Base-by-base conservation (phyloP, 495 filamentous ascomycete genomes). In the Lichenothelia convexa region DNA sequence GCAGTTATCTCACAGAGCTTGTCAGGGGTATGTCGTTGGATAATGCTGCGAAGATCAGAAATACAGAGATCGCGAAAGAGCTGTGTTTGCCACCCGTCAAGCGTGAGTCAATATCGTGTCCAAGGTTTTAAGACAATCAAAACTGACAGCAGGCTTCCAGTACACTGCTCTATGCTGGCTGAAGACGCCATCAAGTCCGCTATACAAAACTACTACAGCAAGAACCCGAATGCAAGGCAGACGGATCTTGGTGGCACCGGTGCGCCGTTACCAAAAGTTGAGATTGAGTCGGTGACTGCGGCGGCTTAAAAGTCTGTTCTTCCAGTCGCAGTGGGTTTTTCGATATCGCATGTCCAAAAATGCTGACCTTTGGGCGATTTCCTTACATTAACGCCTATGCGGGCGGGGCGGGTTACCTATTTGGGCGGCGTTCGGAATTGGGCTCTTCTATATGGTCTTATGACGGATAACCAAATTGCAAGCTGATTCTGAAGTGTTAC, bases 111-210 rank as follows among this genome's bases (percentile, higher is more conserved):
- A 29, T 9, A 9, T 9, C 15, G 15, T 13, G 24, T 29, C 2
- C 24, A 29, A 13, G 15, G 15, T 18, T 18, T 33, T 18, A 12
- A 18, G 9, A 2, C 8, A 12, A 9, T 9, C 31, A 18, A 17
- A 21, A 27, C 34, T 35, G 23, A 35, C 21, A 11, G 32, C 18
- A 18, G 5, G 24, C 16, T 45, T 21, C 49, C 41, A 83, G 78
- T 94, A 20, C 91, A 99, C 61, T 99, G 91, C 70, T 94, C 86
- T 40, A 93, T 99, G 81, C 75, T 99, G 40, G 91, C 91, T 18
- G 91, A 99, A 62, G 87, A 99, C 55, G 91, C 91, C 41, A 94
- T 99, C 71, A 94, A 94, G 62, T 87, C 83, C n/a, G 91, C 91
- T 40, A 94, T 95, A 57, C 78, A 74, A 36, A 87, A 97, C 58